Conservation (phyloP, 163 green algal species). For the Trebouxia gelatinosa region DNA sequence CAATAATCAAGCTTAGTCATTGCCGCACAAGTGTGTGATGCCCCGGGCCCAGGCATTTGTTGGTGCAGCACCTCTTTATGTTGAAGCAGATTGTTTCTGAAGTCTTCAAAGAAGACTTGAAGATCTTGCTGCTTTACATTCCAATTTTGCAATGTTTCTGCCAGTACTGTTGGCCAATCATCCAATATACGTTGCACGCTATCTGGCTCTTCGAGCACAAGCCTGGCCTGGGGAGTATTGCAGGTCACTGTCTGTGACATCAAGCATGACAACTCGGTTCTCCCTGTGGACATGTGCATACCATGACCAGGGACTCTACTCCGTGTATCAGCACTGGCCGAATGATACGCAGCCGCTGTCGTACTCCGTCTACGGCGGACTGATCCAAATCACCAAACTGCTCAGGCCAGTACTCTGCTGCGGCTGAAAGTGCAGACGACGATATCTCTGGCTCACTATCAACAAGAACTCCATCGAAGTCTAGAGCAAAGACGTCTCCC, state of each 20-base stretch:
- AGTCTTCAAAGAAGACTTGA: slow-evolving; percentile 26
- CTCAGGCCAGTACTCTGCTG: slow-evolving; percentile 52
- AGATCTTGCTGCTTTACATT: slow-evolving; percentile 4
- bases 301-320: slow-evolving; percentile 62
- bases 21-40: not conserved
- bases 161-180: slow-evolving; percentile 54
- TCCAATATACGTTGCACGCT: slow-evolving; percentile 42
- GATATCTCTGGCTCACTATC: slow-evolving; percentile 70
- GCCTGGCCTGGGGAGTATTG: slow-evolving; percentile 28
- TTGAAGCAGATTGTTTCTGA: slow-evolving; percentile 18
- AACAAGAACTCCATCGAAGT: slow-evolving; percentile 74
- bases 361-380: slow-evolving; percentile 24
- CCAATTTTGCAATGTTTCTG: slow-evolving; percentile 41
- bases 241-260: not conserved
- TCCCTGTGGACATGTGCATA: not conserved
- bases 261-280: not conserved
- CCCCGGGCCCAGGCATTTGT: not conserved
- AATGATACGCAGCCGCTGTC: slow-evolving; percentile 33
- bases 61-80: slow-evolving; percentile 5
- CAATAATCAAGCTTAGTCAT: not conserved
- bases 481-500: slow-evolving; percentile 64
- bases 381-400: slow-evolving; percentile 41
- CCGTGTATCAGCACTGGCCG: slow-evolving; percentile 58
- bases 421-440: slow-evolving; percentile 48
- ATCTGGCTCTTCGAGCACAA: slow-evolving; percentile 46